Conservation (phyloP, 352 stramenopile genomes). For the Globisporangium mamillatum region DNA sequence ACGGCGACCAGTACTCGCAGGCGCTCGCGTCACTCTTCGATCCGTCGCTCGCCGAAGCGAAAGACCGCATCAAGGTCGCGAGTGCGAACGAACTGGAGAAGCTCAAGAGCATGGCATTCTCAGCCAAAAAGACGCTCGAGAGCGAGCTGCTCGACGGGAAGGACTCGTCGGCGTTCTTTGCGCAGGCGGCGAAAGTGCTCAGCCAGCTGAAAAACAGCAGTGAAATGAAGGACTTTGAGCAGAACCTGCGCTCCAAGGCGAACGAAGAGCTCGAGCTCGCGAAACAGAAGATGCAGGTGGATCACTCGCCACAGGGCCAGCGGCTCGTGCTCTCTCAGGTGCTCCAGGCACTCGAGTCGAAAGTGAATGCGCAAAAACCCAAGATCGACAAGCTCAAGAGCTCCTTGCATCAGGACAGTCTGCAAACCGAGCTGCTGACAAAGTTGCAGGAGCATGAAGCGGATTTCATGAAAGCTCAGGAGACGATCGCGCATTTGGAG, state of each 20-base stretch:
- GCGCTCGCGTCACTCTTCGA: slow-evolving; percentile 59
- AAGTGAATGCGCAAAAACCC: slow-evolving; percentile 42
- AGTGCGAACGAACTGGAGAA: slow-evolving; percentile 50
- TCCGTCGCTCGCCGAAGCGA: slow-evolving; percentile 58
- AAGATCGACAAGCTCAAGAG: slow-evolving; percentile 39
- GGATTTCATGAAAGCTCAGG: slow-evolving; percentile 55
- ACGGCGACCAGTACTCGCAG: slow-evolving; percentile 64
- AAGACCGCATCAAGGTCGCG: slow-evolving; percentile 43
- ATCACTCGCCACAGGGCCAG: slow-evolving; percentile 25
- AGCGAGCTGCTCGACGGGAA: slow-evolving; percentile 62
- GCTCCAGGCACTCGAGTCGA: slow-evolving; percentile 54
- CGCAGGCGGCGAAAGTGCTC: slow-evolving; percentile 54
- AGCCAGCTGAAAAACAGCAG: slow-evolving; percentile 59
- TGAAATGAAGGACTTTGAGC: slow-evolving; percentile 52
- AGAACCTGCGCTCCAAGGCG: slow-evolving; percentile 41
- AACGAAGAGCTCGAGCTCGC: slow-evolving; percentile 36
- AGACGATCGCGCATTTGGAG: slow-evolving; percentile 53
- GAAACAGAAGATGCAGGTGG: slow-evolving; percentile 31
- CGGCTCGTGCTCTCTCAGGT: slow-evolving; percentile 61
- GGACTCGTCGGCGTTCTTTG: slow-evolving; percentile 60
- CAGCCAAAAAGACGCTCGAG: slow-evolving; percentile 59
- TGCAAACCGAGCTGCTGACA: slow-evolving; percentile 42
- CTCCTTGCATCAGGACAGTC: slow-evolving; percentile 34
- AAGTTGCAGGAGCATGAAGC: slow-evolving; percentile 61
- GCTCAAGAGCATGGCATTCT: slow-evolving; percentile 47